Evolutionary conservation across 805 yeast species (phyloP), one percentile per base, ranked within the genome.

Genomic region (Nakazawaea holstii): DNA sequence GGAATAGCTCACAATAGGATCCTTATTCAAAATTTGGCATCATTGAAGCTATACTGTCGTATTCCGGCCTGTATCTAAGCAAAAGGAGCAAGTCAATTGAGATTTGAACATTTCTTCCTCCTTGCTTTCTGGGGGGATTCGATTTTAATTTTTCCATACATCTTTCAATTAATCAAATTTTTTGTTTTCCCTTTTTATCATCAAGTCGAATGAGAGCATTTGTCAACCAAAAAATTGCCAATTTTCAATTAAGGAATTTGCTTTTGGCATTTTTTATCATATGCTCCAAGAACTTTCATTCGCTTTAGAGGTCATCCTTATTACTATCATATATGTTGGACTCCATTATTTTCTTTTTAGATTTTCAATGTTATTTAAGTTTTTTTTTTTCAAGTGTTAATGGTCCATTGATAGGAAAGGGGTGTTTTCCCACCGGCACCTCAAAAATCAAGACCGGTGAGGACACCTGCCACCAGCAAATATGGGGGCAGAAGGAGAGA

Each of bases 361-460:
- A 30, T 41, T 41, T 41, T 20, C 15, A 41, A 31, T 41, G 44
- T 13, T 32, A 33, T 41, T 41, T 41, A 13, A 5, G 44, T 41
- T 41, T 41, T 41, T 24, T 17, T 17, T 14, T 15, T 14, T 4
- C 9, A 11, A 8, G 6, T 35, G 24, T 3, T 3, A 8, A 35
- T 30, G 32, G 32, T 10, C n/a, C 17, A 36, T 9, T 20, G 27
- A 36, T 36, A 20, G 14, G 11, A 27, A 36, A 36, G 20, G 27
- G 29, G 8, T 15, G 8, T 15, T 36, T 7, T 15, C n/a, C 15
- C 8, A 17, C 20, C 15, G 43, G 43, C 43, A 39, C 43, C 43
- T 39, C 43, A 39, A 30, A 39, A 39, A 13, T 13, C 29, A 39
- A 39, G 43, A 39, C 43, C 43, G 29, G 27, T 38, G 13, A 38